Conservation (phyloP, 1,139 yeast species). For the Suhomyces coccinellae region DNA sequence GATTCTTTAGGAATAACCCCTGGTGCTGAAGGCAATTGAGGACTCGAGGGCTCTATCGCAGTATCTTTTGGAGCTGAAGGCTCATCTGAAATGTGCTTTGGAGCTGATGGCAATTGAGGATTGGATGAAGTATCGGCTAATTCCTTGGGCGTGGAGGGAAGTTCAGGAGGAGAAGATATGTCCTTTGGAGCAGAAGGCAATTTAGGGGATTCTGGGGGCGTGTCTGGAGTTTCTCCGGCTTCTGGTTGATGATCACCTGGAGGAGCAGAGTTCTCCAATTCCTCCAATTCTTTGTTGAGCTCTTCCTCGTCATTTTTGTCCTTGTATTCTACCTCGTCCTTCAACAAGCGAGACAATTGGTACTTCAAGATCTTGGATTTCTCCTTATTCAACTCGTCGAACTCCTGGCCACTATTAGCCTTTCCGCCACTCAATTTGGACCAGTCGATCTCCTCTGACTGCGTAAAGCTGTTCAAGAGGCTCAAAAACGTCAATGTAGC, state of each 20-base stretch:
- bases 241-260: not conserved
- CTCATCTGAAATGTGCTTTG: not conserved
- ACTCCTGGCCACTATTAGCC: conserved; percentile 26
- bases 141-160: not conserved
- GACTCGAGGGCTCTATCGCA: not conserved
- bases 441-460: conserved; percentile 34
- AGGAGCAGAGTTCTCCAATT: not conserved
- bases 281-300: conserved; percentile 25
- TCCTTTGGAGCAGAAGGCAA: conserved; percentile 22
- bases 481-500: conserved; percentile 41
- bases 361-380: conserved; percentile 41
- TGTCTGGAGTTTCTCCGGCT: not conserved
- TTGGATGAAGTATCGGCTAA: conserved; percentile 6
- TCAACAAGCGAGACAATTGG: conserved; percentile 41
- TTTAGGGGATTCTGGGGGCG: not conserved
- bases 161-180: conserved; percentile 8
- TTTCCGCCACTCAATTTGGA: conserved; percentile 35
- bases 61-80: not conserved
- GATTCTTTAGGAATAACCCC: not conserved
- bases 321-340: conserved; percentile 35
- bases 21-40: not conserved
- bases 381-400: conserved; percentile 31
- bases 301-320: conserved; percentile 30
- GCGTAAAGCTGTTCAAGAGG: conserved; percentile 31
- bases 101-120: conserved; percentile 13